These are phyloP conservation scores for Sphaerobolus stellatus DNA, from an alignment of 1,284 basidiomycete species.

Conservation along the genomic window DNA sequence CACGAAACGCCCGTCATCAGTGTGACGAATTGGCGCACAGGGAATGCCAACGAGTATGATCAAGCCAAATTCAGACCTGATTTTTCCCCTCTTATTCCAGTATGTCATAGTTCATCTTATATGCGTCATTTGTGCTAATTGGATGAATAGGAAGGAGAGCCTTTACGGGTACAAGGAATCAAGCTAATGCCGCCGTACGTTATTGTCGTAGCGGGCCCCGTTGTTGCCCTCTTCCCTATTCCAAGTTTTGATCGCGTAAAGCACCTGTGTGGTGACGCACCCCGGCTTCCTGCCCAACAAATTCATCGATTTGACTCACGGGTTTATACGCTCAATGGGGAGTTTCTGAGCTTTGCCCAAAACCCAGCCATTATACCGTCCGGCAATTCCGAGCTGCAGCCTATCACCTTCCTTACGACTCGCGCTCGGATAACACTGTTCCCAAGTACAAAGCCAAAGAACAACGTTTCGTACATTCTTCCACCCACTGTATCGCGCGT, in stretches of 20 bases:
- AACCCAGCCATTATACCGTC: background rate
- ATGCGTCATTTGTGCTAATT: too few species aligned
- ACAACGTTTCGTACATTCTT: background rate
- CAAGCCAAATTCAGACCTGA: slow-evolving; percentile 13
- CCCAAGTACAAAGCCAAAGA: background rate
- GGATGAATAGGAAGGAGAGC: slow-evolving; percentile 8
- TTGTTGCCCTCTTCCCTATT: slow-evolving; percentile 9
- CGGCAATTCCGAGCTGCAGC: background rate
- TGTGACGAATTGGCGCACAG: slow-evolving; percentile 11
- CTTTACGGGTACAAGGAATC: slow-evolving; percentile 12
- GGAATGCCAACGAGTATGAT: slow-evolving; percentile 5
- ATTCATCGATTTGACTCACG: slow-evolving; percentile 10
- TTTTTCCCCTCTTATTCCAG: slow-evolving; percentile 8
- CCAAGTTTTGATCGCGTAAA: slow-evolving; percentile 11
- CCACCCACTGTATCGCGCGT: slow-evolving; percentile 10
- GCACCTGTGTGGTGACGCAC: slow-evolving; percentile 11
- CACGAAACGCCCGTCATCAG: slow-evolving; percentile 12
- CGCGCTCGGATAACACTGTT: slow-evolving; percentile 4
- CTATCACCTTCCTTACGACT: slow-evolving; percentile 9
- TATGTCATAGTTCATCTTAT: too few species aligned
- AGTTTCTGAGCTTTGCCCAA: slow-evolving; percentile 9
- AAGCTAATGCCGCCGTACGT: slow-evolving; percentile 12
- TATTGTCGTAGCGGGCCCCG: slow-evolving; percentile 9
- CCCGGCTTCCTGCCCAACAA: slow-evolving; percentile 5
- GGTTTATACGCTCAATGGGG: slow-evolving; percentile 7